These are phyloP conservation scores for Ceratocystis cacaofunesta DNA, from an alignment of 2,329 filamentous ascomycete genomes.

Conservation along the genomic window DNA sequence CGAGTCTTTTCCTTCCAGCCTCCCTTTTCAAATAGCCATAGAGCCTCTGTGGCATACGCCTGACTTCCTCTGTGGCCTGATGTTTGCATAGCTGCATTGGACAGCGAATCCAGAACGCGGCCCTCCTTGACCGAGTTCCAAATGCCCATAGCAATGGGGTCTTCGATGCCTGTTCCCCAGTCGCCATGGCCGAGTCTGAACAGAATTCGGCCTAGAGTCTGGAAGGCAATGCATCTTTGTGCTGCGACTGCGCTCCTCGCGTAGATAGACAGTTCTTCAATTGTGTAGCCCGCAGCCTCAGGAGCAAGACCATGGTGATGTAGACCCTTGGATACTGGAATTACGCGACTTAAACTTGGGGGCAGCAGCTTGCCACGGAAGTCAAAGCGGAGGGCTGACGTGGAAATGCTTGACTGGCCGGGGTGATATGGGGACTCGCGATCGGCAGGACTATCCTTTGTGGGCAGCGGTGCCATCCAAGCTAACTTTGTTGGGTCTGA, in stretches of 20 bases:
- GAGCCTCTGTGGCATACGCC: slow-evolving; percentile 73
- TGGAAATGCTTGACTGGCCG: slow-evolving; percentile 51
- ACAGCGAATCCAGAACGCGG: slow-evolving; percentile 59
- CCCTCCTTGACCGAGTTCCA: slow-evolving; percentile 70
- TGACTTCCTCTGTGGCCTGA: slow-evolving; percentile 62
- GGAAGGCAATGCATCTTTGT: slow-evolving; percentile 82
- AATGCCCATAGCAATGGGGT: slow-evolving; percentile 57
- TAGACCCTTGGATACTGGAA: slow-evolving; percentile 65
- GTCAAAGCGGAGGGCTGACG: slow-evolving; percentile 73
- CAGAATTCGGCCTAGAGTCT: slow-evolving; percentile 72
- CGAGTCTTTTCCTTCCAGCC: slow-evolving; percentile 50
- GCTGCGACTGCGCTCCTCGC: slow-evolving; percentile 69
- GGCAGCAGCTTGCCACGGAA: slow-evolving; percentile 70
- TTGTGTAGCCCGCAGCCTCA: slow-evolving; percentile 85
- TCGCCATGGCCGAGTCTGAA: slow-evolving; percentile 65
- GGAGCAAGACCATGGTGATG: slow-evolving; percentile 91
- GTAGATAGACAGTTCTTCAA: slow-evolving; percentile 69
- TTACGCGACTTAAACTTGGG: slow-evolving; percentile 54
- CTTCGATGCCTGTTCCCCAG: slow-evolving; percentile 44
- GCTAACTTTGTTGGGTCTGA: slow-evolving; percentile 73
- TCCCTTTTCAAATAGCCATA: slow-evolving; percentile 69
- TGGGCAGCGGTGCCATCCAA: slow-evolving; percentile 70
- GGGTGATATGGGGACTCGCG: slow-evolving; percentile 71
- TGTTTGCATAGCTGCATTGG: slow-evolving; percentile 57
- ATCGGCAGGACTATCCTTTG: slow-evolving; percentile 48